Evolutionary conservation across 768 basidiomycete genomes (phyloP), one percentile per base, ranked within the genome.

Genomic region (Suillus placidus): DNA sequence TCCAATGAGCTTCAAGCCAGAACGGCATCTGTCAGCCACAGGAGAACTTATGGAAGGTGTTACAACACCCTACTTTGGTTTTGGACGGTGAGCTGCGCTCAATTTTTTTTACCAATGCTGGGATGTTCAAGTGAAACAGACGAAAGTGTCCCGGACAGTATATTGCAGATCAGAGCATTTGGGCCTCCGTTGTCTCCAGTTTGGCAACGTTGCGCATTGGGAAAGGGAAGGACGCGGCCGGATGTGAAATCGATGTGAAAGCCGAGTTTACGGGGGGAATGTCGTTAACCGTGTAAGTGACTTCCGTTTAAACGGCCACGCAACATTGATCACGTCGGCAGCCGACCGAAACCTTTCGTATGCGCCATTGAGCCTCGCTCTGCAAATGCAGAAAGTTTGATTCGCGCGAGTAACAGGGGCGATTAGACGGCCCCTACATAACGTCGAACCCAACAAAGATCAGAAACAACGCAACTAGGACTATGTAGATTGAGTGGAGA

Each of bases 1-100:
- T 40, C 82, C 88, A 6, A 80, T 80, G 64, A 68, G 69, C 8
- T 88, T 88, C 75, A 78, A 81, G 32, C 88, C 89, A 7, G 85
- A 87, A 66, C 80, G 88, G 45, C 86, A 85, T 76, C 70, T 89
- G 14, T 68, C 67, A 8, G 2, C 67, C 1, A 16, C 61, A 0
- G 75, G 74, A n/a, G 61, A 51, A 16, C 61, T 74, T 16, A 47
- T 37, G 2, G 65, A 69, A 20, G 68, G 51, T 5, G 30, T 45
- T 10, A n/a, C 32, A 1, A 38, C 18, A 43, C 8, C 61, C 3
- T 9, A 26, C 6, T 77, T 74, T 35, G 67, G 73, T 37, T 76
- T 76, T 61, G 74, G 73, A 57, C 76, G 71, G 74, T 75, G 55
- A 7, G 73, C 9, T 20, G 26, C 30, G 13, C 6, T 3, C 54